Percentiles rank a stretch among this genome's conserved stretches.
Conservation (phyloP, 75 land plant species). For the Pinus albicaulis region DNA sequence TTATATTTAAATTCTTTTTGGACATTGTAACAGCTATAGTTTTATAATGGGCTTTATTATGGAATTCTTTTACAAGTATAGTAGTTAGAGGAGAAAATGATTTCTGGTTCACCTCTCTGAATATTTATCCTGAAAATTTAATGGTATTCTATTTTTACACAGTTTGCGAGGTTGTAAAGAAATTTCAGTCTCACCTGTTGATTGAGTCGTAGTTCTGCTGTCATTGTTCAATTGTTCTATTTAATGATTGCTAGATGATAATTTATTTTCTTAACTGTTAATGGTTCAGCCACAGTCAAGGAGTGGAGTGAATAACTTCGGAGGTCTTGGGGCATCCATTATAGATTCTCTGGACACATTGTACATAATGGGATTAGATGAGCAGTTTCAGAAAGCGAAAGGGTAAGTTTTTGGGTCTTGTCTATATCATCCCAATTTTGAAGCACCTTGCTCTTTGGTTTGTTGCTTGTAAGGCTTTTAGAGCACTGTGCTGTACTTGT, state of each 20-base stretch:
- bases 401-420: slow-evolving; percentile 57
- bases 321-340: slow-evolving; percentile 97
- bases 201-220: not conserved
- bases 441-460: not conserved
- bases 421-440: not conserved
- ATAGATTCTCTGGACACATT: slow-evolving; percentile 94
- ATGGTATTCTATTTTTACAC: no score
- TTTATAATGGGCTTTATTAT: no score
- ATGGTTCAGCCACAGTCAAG: slow-evolving; percentile 72
- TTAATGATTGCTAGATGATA: not conserved
- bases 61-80: no score
- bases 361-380: slow-evolving; percentile 91
- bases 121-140: no score
- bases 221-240: not conserved
- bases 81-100: no score
- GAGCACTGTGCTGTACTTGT: not conserved
- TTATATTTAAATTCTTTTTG: no score
- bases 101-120: no score
- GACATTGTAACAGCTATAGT: no score
- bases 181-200: no score
- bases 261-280: not conserved
- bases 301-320: slow-evolving; percentile 88
- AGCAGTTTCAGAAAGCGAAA: slow-evolving; percentile 84
- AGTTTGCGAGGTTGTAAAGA: no score
- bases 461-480: not conserved